Conservation (phyloP, 768 basidiomycete genomes). For the Boletus rubroflammeus region DNA sequence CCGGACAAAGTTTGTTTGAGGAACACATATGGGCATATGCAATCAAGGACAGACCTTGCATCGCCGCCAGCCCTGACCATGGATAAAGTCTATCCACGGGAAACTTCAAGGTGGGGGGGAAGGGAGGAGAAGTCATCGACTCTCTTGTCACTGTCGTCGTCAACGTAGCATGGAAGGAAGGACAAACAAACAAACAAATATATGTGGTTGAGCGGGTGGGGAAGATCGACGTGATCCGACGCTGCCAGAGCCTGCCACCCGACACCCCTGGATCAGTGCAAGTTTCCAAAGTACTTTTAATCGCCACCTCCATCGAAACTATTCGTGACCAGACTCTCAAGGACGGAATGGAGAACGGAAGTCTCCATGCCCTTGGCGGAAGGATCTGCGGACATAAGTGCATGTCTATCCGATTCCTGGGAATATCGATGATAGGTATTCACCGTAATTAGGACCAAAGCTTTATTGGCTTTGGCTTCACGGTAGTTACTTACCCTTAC, state of each 20-base stretch:
- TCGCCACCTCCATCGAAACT: neutral
- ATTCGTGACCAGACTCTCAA: no score
- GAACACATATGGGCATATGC: neutral
- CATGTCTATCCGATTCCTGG: neutral
- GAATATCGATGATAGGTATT: neutral
- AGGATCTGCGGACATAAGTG: neutral
- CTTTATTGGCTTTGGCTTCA: neutral
- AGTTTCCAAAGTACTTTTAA: neutral
- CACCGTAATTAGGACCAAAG: neutral
- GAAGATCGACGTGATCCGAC: neutral
- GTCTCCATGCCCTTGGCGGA: neutral
- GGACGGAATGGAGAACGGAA: neutral
- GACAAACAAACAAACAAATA: neutral
- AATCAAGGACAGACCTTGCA: neutral
- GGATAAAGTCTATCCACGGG: neutral
- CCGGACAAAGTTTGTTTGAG: neutral
- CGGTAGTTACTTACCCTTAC: no score
- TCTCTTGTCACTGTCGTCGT: neutral
- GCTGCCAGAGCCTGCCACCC: no score
- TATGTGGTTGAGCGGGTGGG: neutral
- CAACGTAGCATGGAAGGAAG: neutral
- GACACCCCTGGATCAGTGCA: no score
- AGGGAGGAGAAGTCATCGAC: neutral
- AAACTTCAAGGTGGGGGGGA: neutral
- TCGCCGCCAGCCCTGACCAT: neutral